These are phyloP conservation scores for Penicillium steckii DNA, from an alignment of 495 filamentous ascomycete genomes.

Conservation along the genomic window DNA sequence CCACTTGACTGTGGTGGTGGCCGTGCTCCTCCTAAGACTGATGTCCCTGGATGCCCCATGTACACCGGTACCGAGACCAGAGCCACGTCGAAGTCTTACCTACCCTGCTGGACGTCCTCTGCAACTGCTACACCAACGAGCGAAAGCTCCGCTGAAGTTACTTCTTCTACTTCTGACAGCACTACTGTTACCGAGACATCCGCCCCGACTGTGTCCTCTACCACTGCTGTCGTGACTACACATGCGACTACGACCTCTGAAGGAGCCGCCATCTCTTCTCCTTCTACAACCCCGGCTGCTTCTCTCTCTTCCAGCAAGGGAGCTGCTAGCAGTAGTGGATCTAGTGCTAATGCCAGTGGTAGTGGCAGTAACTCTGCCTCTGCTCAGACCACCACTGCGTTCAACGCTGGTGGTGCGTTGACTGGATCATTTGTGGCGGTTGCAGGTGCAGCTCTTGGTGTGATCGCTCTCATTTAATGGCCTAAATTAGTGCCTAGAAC, in stretches of 20 bases:
- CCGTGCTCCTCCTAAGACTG: conserved; percentile 53
- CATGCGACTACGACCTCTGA: conserved; percentile 4
- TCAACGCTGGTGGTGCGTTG: conserved; percentile 5
- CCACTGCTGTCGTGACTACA: neutral
- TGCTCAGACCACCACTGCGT: conserved; percentile 8
- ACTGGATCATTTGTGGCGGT: conserved; percentile 18
- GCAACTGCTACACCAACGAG: conserved; percentile 3
- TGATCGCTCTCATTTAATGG: conserved; percentile 17
- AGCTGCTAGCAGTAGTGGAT: neutral
- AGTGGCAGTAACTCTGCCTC: conserved; percentile 1
- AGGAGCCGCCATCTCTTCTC: neutral
- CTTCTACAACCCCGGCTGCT: conserved; percentile 16
- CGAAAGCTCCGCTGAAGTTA: neutral
- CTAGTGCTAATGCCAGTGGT: neutral
- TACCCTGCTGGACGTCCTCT: conserved; percentile 30
- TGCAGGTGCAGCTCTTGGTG: conserved; percentile 37
- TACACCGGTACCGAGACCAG: conserved; percentile 50
- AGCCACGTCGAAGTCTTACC: conserved; percentile 42
- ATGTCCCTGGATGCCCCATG: conserved; percentile 53
- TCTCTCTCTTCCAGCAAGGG: conserved; percentile 4
- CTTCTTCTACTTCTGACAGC: neutral
- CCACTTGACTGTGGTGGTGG: conserved; percentile 60
- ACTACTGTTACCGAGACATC: neutral
- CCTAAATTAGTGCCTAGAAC: no score
- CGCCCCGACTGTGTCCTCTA: neutral